These are phyloP conservation scores for Torulaspora quercuum DNA, from an alignment of 805 yeast species.

Conservation along the genomic window DNA sequence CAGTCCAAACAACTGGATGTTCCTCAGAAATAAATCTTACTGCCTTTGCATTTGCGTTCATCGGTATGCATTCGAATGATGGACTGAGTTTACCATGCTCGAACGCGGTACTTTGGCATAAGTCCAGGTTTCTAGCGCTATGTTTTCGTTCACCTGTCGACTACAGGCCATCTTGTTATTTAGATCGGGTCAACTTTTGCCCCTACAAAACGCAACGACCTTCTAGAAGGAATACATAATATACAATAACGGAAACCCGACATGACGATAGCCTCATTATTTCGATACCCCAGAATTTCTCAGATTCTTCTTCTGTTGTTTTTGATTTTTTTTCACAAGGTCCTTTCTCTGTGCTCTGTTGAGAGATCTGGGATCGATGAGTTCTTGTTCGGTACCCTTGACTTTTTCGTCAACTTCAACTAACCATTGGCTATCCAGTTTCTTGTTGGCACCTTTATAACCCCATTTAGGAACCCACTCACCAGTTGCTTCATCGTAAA, in stretches of 20 bases:
- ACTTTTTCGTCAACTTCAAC: slow-evolving; percentile 86
- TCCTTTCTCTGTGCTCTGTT: slow-evolving; percentile 78
- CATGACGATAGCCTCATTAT: background rate
- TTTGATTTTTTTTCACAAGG: slow-evolving; percentile 76
- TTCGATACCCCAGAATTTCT: slow-evolving; percentile 33
- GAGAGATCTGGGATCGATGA: slow-evolving; percentile 84
- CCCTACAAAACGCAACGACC: too few relatives aligned
- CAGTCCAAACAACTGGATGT: too few relatives aligned
- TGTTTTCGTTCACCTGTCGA: too few relatives aligned
- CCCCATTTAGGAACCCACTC: slow-evolving; percentile 99
- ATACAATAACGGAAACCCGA: slow-evolving; percentile 2
- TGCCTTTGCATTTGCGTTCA: too few relatives aligned
- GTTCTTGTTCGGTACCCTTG: slow-evolving; percentile 54
- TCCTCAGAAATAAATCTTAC: too few relatives aligned
- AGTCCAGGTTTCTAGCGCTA: too few relatives aligned
- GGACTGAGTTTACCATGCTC: too few relatives aligned
- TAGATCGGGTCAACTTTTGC: too few relatives aligned
- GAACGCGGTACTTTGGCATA: too few relatives aligned
- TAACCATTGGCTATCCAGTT: slow-evolving; percentile 85
- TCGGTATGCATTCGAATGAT: too few relatives aligned
- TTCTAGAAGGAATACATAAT: slow-evolving; percentile 6
- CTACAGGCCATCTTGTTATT: too few relatives aligned
- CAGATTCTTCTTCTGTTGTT: slow-evolving; percentile 80
- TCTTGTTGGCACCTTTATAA: slow-evolving; percentile 87
- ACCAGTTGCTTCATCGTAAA: slow-evolving; percentile 81